Evolutionary conservation across 768 basidiomycete species (phyloP).

Genomic region (Mycena indigotica): DNA sequence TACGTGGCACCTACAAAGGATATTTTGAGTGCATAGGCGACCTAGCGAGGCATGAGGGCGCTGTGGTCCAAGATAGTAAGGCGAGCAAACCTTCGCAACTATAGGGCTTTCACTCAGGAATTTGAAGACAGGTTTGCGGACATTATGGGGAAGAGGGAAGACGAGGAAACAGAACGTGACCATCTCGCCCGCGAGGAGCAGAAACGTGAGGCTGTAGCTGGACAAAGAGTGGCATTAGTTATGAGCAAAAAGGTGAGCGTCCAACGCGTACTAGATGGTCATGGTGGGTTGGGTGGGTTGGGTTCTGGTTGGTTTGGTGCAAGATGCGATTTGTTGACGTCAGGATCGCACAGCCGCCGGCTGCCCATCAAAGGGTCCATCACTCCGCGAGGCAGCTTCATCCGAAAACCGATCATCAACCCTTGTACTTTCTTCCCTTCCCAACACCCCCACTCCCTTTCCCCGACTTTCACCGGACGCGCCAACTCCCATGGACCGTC

Average conservation of each 20-base stretch:
- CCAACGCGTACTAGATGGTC: constrained; percentile 47
- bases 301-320: constrained; percentile 22
- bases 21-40: constrained; percentile 91
- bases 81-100: constrained; percentile 60
- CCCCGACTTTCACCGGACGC: background rate
- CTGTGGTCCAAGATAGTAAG: background rate
- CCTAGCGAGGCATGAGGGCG: background rate
- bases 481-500: constrained; percentile 5
- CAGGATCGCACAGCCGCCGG: constrained; percentile 6
- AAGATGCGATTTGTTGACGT: constrained; percentile 24
- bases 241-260: constrained; percentile 2
- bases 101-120: constrained; percentile 70
- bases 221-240: background rate
- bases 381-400: background rate
- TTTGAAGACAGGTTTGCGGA: constrained; percentile 70
- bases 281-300: constrained; percentile 32
- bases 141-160: constrained; percentile 75
- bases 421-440: background rate
- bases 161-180: constrained; percentile 83
- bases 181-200: constrained; percentile 85
- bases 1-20: constrained; percentile 73
- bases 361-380: background rate
- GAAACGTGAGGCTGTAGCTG: constrained; percentile 80
- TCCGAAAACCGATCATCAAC: background rate
- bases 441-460: background rate